A percentile compares a stretch with the other conserved stretches of the same genome.
Evolutionary conservation across 1,284 basidiomycete species (phyloP).

Genomic region (Hemileia vastatrix): DNA sequence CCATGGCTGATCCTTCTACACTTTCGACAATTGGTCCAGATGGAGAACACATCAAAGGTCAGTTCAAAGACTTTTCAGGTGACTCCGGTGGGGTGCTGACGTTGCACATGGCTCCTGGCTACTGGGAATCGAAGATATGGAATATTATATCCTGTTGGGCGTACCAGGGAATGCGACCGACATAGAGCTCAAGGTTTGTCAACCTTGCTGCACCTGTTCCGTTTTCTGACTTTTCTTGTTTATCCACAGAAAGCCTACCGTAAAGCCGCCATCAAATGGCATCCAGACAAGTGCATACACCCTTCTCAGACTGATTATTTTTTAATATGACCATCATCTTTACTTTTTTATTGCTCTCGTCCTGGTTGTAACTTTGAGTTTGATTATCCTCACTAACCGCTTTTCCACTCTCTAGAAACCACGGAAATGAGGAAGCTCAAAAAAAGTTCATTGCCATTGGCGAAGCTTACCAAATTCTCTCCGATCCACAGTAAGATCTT

Average conservation of each 20-base stretch:
- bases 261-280: constrained; percentile 44
- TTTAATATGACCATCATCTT: too few relatives aligned
- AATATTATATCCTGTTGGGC: constrained; percentile 20
- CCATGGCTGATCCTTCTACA: too few relatives aligned
- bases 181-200: constrained; percentile 39
- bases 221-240: background rate
- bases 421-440: constrained; percentile 18
- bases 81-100: background rate
- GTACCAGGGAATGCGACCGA: constrained; percentile 42
- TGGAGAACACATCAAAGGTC: constrained; percentile 22
- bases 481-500: constrained; percentile 18
- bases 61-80: background rate
- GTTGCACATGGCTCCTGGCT: background rate
- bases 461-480: constrained; percentile 23
- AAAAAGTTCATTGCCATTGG: constrained; percentile 20
- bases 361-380: background rate
- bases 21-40: constrained; percentile 24
- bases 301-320: too few relatives aligned
- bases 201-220: background rate
- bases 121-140: constrained; percentile 9
- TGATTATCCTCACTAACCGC: background rate
- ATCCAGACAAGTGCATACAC: constrained; percentile 34
- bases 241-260: constrained; percentile 39
- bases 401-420: constrained; percentile 7
- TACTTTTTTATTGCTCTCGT: background rate